phyloP scores from a whole-genome alignment of 345 rosid genomes.

The Triadica sebifera region DNA sequence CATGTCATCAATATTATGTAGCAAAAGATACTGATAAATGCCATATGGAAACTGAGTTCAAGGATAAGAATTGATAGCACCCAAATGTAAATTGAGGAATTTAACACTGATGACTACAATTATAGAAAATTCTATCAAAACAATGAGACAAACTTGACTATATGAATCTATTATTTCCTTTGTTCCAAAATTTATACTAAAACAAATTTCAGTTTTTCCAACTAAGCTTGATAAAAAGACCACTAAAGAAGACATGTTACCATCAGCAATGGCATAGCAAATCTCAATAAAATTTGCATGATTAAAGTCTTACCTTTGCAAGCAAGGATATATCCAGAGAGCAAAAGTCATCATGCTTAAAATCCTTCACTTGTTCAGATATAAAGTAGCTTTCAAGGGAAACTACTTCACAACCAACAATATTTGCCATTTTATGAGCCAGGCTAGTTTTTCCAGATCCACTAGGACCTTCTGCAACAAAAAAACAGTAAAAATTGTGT shows the following conservation, averaged over 20 bases:
- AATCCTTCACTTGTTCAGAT: constrained; percentile 81
- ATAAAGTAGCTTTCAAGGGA: constrained; percentile 95
- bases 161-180: neutral
- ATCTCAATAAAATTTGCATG: neutral
- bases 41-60: neutral
- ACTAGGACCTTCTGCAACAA: constrained; percentile 92
- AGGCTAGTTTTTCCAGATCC: constrained; percentile 99
- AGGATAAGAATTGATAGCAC: neutral
- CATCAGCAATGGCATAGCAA: neutral
- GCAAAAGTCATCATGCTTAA: constrained; percentile 86
- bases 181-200: neutral
- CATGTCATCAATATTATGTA: constrained; percentile 79
- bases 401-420: constrained; percentile 98
- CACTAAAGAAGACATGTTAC: neutral
- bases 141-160: constrained; percentile 2
- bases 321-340: constrained; percentile 87
- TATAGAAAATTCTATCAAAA: neutral
- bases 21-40: neutral
- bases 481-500: neutral
- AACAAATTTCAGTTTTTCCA: neutral
- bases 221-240: neutral
- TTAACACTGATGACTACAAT: neutral
- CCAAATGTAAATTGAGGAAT: neutral
- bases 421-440: constrained; percentile 99
- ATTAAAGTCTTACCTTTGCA: constrained; percentile 61